Evolutionary conservation across 2,329 filamentous ascomycete genomes (phyloP), one percentile per base, ranked within the genome.

Genomic region (Bipolaris cookei): DNA sequence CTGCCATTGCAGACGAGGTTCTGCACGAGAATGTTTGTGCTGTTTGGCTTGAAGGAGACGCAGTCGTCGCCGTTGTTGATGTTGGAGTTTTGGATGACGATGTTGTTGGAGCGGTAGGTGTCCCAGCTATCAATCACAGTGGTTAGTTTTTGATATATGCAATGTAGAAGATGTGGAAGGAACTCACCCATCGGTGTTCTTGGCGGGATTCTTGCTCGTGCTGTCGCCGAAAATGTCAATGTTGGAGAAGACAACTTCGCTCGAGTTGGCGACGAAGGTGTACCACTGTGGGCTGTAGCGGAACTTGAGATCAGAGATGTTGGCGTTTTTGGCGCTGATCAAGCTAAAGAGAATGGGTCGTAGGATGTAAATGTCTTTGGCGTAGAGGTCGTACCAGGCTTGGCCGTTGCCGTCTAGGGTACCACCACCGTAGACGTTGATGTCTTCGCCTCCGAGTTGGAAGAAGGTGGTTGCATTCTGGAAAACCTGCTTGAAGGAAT

Each of bases 41-140:
- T 87, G 72, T 90, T 91, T 16, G 88, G 88, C 75, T 91, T 91
- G 81, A 91, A 90, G 0, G 87, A 87, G 11, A 91, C 86, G 58
- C 89, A 91, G 70, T 91, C 86, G 69, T 90, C 88, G 34, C 85
- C 86, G 64, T 89, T 89, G 71, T 84, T 80, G 61, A 87, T 83
- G 23, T 83, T 74, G 0, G 85, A 89, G 69, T 90, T 85, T 66
- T 90, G 87, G 34, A 90, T 89, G 0, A 88, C 83, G 34, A 90
- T 81, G 47, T 84, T 82, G 21, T 80, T 76, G 11, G 83, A 85
- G 6, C 86, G 83, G 68, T 89, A 88, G 1, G 83, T 88, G 62
- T 88, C 84, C 84, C 84, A 82, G 13, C 67, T 62, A 13, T 25
- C 21, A 38, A 34, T 5, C 14, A 39, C 11, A 30, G 25, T 16